These are phyloP conservation scores for Entomortierella beljakovae DNA, from an alignment of 192 early-diverging fungal genomes.

Conservation along the genomic window DNA sequence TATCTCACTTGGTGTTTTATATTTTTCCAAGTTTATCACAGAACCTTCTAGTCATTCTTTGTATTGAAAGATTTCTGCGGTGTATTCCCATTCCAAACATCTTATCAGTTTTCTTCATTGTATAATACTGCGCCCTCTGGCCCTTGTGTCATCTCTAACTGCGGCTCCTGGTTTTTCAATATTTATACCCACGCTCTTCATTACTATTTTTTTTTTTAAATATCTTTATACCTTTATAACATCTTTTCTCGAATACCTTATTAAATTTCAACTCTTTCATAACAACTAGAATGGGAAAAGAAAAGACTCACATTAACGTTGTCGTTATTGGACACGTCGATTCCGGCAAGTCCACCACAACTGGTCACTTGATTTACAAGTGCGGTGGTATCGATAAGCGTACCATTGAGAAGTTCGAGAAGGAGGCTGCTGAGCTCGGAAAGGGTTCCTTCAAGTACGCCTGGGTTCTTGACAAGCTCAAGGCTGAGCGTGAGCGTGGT, in stretches of 20 bases:
- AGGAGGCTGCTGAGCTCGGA: constrained; percentile 98
- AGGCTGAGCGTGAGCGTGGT: constrained; percentile 99
- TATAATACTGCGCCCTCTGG: not conserved
- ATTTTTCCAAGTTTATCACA: no score
- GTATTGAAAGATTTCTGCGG: no score
- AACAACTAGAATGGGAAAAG: constrained; percentile 64
- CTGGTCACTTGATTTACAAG: constrained; percentile 99
- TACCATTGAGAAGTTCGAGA: constrained; percentile 99
- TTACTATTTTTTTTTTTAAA: not conserved
- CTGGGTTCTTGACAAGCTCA: constrained; percentile 98
- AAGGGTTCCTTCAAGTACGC: constrained; percentile 99
- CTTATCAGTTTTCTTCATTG: no score
- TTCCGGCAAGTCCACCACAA: constrained; percentile 99
- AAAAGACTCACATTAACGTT: constrained; percentile 93
- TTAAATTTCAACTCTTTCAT: not conserved
- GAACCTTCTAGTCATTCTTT: no score
- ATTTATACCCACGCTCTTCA: constrained; percentile 13
- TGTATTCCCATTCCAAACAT: no score
- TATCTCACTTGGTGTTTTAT: not conserved
- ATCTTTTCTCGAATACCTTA: not conserved
- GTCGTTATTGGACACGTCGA: constrained; percentile 99
- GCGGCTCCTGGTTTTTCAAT: constrained; percentile 3
- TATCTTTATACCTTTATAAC: constrained; percentile 5
- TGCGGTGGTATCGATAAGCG: constrained; percentile 99
- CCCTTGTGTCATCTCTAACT: not conserved